A percentile compares a stretch with the other conserved stretches of the same genome.
phyloP scores from a whole-genome alignment of 192 early-diverging fungal species.

The Powellomyces hirtus region DNA sequence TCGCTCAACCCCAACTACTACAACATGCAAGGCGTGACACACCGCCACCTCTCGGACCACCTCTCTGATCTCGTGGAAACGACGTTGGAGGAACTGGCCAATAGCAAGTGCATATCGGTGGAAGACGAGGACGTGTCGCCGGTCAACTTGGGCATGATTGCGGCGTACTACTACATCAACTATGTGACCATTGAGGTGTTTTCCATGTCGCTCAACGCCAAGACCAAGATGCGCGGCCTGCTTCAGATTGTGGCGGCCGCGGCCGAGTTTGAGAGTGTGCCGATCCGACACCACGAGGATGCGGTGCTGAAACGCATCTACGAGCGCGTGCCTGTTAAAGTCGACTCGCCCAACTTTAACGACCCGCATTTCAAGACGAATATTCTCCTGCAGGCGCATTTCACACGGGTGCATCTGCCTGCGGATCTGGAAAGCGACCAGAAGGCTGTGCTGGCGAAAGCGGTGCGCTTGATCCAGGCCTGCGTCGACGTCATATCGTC shows the following conservation, averaged over 20 bases:
- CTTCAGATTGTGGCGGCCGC: constrained; percentile 92
- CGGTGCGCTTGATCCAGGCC: constrained; percentile 87
- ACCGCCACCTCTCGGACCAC: constrained; percentile 87
- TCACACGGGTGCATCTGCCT: constrained; percentile 83
- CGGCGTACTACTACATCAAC: constrained; percentile 95
- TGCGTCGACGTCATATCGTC: constrained; percentile 92
- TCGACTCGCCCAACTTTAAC: constrained; percentile 68
- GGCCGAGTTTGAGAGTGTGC: constrained; percentile 88
- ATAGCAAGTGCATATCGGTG: constrained; percentile 74
- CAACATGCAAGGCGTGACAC: constrained; percentile 79
- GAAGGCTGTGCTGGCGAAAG: constrained; percentile 54
- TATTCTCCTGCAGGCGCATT: constrained; percentile 93
- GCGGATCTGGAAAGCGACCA: constrained; percentile 95
- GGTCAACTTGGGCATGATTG: constrained; percentile 95
- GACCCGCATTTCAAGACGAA: constrained; percentile 92
- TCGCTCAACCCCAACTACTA: constrained; percentile 94
- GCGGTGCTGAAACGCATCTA: constrained; percentile 73
- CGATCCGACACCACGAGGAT: constrained; percentile 94
- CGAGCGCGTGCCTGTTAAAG: constrained; percentile 78
- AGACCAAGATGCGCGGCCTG: constrained; percentile 86
- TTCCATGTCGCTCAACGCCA: constrained; percentile 77
- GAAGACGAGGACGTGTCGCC: constrained; percentile 69
- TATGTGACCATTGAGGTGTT: constrained; percentile 94
- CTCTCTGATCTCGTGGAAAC: constrained; percentile 93
- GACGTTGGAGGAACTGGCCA: constrained; percentile 82